A percentile compares a stretch with the other conserved stretches of the same genome.
Conservation (phyloP, 495 filamentous ascomycete species). For the Physcia stellaris region DNA sequence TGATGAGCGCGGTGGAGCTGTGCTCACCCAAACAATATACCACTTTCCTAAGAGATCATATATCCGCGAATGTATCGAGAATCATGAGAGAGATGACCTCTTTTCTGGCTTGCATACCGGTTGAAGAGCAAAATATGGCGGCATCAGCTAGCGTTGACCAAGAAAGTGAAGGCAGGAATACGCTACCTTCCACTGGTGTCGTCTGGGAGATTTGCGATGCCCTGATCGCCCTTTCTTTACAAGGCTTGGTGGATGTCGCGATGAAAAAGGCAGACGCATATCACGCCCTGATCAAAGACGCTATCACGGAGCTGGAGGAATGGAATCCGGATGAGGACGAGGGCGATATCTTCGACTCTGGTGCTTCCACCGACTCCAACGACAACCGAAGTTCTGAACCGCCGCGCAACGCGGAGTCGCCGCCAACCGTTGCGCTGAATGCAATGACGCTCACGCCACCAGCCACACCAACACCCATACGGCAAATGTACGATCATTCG, state of each 20-base stretch:
- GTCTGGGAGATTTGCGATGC: constrained; percentile 59
- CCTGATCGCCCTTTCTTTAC: constrained; percentile 41
- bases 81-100: constrained; percentile 27
- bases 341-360: constrained; percentile 29
- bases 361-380: constrained; percentile 27
- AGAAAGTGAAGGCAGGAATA: constrained; percentile 16
- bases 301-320: constrained; percentile 68
- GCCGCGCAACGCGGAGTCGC: constrained; percentile 12
- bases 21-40: constrained; percentile 46
- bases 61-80: constrained; percentile 20
- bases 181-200: constrained; percentile 25
- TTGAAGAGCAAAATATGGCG: constrained; percentile 15
- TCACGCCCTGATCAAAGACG: constrained; percentile 61
- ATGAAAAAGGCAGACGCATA: constrained; percentile 49
- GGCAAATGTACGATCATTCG: neutral
- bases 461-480: neutral
- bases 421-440: constrained; percentile 2
- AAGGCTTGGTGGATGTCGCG: constrained; percentile 51
- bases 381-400: too few species aligned
- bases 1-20: constrained; percentile 54
- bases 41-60: constrained; percentile 40
- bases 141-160: too few species aligned
- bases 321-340: constrained; percentile 55
- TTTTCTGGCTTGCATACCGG: constrained; percentile 17
- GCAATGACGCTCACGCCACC: neutral